phyloP scores from a whole-genome alignment of 2,329 filamentous ascomycete species.

The Leptographium procerum region DNA sequence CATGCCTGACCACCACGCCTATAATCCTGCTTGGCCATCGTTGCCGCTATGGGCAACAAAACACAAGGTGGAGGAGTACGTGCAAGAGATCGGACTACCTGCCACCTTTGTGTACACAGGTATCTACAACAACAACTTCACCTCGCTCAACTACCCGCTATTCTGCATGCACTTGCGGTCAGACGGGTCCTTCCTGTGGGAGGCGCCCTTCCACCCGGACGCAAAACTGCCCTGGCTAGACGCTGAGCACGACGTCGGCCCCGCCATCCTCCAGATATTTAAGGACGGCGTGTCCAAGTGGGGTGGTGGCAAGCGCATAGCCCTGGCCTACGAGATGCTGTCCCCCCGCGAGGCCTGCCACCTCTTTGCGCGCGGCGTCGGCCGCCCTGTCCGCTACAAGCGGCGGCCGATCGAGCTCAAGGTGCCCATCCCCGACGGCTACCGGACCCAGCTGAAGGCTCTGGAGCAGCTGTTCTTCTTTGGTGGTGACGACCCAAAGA shows the following conservation, averaged over 20 bases:
- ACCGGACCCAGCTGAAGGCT: constrained; percentile 73
- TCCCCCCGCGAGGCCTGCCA: constrained; percentile 73
- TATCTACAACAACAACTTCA: constrained; percentile 99
- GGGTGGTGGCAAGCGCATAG: constrained; percentile 61
- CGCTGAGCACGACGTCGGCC: constrained; percentile 90
- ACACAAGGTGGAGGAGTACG: constrained; percentile 84
- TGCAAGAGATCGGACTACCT: constrained; percentile 69
- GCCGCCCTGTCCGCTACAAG: constrained; percentile 66
- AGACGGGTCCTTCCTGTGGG: constrained; percentile 84
- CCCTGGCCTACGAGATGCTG: constrained; percentile 81
- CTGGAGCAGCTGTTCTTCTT: constrained; percentile 48
- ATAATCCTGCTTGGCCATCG: constrained; percentile 65
- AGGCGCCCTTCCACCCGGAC: constrained; percentile 84
- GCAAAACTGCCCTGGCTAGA: constrained; percentile 90
- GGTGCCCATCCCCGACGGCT: constrained; percentile 77
- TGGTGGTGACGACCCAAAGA: constrained; percentile 37
- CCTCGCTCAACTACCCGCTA: constrained; percentile 77
- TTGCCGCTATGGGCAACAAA: constrained; percentile 88
- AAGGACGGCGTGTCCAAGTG: constrained; percentile 84
- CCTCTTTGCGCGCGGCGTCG: constrained; percentile 67
- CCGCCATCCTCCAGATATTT: constrained; percentile 84
- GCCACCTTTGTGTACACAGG: constrained; percentile 92
- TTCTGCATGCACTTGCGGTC: constrained; percentile 87
- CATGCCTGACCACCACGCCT: constrained; percentile 87
- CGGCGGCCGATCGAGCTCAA: constrained; percentile 70